Conservation (phyloP, 108 stramenopile species). For the Parietichytrium sp. region DNA sequence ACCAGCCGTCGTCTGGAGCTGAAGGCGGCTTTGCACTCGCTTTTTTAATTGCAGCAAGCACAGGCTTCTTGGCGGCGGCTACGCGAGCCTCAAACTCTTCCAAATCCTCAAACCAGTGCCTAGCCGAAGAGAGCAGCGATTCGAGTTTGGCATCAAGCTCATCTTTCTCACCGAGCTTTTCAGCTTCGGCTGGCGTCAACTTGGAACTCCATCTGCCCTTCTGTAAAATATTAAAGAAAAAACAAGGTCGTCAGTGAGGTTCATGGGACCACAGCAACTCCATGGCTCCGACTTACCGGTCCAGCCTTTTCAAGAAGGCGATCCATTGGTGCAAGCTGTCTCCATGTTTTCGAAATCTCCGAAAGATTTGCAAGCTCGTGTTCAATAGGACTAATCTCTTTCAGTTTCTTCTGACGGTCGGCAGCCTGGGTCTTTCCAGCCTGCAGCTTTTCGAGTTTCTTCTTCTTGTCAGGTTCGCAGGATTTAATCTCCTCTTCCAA, state of each 20-base stretch:
- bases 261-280: no score
- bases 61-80: neutral
- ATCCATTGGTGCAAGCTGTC: neutral
- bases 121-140: slow-evolving; percentile 1
- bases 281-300: no score
- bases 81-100: slow-evolving; percentile 14
- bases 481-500: slow-evolving; percentile 21
- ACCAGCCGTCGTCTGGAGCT: neutral
- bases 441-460: slow-evolving; percentile 10
- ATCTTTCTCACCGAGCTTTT: neutral
- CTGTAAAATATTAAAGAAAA: no score
- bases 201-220: slow-evolving; percentile 35
- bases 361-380: neutral
- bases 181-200: neutral
- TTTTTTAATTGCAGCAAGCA: neutral
- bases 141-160: neutral
- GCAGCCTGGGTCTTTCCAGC: neutral
- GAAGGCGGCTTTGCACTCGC: neutral
- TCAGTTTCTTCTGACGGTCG: neutral
- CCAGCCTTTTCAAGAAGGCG: slow-evolving; percentile 4
- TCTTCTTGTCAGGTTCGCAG: slow-evolving; percentile 8
- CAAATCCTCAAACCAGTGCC: slow-evolving; percentile 11
- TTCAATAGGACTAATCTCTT: neutral
- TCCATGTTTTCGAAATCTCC: neutral
- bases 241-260: no score